Evolutionary conservation across 768 basidiomycete genomes (phyloP), one percentile per base, ranked within the genome.

Genomic region (Boletus insuetus): DNA sequence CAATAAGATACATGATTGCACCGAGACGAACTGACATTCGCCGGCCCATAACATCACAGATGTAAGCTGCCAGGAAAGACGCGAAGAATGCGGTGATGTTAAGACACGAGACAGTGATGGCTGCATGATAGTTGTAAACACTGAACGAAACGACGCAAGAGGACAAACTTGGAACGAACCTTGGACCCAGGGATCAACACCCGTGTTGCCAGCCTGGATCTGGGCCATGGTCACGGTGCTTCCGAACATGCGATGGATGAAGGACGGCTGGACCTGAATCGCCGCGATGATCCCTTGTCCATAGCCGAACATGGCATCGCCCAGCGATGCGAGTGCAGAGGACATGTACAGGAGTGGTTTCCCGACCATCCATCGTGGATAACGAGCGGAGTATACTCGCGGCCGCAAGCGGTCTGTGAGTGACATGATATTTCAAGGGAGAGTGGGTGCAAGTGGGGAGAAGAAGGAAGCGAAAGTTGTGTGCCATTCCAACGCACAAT

Each of bases 251-350:
- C 75, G 69, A 14, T 69, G 64, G 51, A 82, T 77, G 62, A 82
- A 82, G 2, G 77, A 76, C 5, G 79, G 79, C 60, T 82, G 81
- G 42, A 82, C 75, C 45, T 81, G 79, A 19, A 77, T 73, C 4
- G 78, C 72, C 5, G 79, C 80, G 41, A 80, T 80, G 57, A 77
- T 77, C 4, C 81, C 81, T 58, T 81, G 80, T 41, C 78, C 76
- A 53, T 81, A 82, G 6, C 81, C 81, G 58, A 82, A 82, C 74
- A 81, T 79, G 8, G 79, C 80, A 59, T 82, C 81, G 47, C 81
- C 81, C 58, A 82, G 74, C 56, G 79, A 79, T n/a, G 80, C 79
- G 38, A 79, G 71, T 0, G 79, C 80, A 52, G 79, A 78, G 34
- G 80, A 80, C 44, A 74, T 75, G 64, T 80, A 77, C 9, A 82